Evolutionary conservation across 2,329 filamentous ascomycete genomes (phyloP), one percentile per base, ranked within the genome.

Genomic region (Orbilia javanica): DNA sequence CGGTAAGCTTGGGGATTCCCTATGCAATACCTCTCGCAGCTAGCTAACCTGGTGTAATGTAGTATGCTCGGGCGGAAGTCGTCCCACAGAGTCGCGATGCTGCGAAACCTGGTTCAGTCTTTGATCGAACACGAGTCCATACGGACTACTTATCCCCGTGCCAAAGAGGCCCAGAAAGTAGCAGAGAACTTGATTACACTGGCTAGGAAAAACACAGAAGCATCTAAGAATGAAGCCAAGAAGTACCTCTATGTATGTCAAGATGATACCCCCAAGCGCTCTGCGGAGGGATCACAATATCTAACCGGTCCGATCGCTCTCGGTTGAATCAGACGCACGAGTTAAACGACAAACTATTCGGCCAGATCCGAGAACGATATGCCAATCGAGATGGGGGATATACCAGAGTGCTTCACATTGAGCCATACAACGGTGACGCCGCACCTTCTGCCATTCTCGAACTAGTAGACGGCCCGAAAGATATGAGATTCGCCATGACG

Each of bases 151-250:
- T 97, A 92, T 88, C 91, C 92, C 84, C 98, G 98, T 86, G 96
- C 96, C 57, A 99, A 98, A 86, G 96, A 99, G 86, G 93, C 96
- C 20, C 96, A 99, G 86, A 89, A 93, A 50, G 85, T 98, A 81
- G 96, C 94, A 6, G 96, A 99, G 84, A 96, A 97, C 87, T 87
- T 98, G 81, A 94, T 99, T 82, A 97, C 94, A 3, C 85, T 97
- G 82, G 95, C 93, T 20, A 99, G 98, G 88, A 92, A 91, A 86
- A 93, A 97, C 84, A 97, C 95, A 46, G 91, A 94, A 82, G 92
- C 93, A 20, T 91, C 91, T 78, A 88, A 89, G 84, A 88, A 90
- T 83, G 89, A 89, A 81, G 95, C 94, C n/a, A 86, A 91, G 82
- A 89, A 89, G 44, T 94, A 94, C 82, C 91, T 99, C 84, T 98